Conservation (phyloP, 371 early-diverging fungal species). For the Mucor saturninus region DNA sequence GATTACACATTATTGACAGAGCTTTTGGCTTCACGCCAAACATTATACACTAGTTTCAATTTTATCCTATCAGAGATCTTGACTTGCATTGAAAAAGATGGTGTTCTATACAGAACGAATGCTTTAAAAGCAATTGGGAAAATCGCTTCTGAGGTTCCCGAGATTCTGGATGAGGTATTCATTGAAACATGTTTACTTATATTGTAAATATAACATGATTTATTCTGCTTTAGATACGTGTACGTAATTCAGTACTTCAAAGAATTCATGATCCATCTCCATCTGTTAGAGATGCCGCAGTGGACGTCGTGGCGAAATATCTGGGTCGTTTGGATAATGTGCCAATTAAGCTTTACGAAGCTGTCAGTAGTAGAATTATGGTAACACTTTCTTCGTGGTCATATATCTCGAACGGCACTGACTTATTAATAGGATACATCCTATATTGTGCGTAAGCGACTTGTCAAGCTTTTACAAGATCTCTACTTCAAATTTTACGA, state of each 20-base stretch:
- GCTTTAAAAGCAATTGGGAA: conserved; percentile 78
- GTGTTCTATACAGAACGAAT: conserved; percentile 73
- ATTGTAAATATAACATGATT: too few relatives aligned
- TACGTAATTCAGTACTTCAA: conserved; percentile 72
- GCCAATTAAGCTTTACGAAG: conserved; percentile 71
- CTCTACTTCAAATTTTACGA: conserved; percentile 64
- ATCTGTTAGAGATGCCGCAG: conserved; percentile 89
- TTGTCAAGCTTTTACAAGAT: conserved; percentile 76
- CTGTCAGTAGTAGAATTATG: conserved; percentile 74
- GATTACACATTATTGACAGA: conserved; percentile 46
- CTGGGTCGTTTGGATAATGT: conserved; percentile 65
- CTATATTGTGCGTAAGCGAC: conserved; percentile 83
- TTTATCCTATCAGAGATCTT: conserved; percentile 69
- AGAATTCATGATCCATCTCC: conserved; percentile 85
- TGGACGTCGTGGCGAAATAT: conserved; percentile 86
- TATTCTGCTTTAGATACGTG: conserved; percentile 44
- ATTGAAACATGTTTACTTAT: background rate
- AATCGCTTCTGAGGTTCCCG: conserved; percentile 68
- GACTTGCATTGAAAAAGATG: conserved; percentile 64
- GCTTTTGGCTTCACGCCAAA: conserved; percentile 56
- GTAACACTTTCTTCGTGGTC: conserved; percentile 39
- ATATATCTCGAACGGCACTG: background rate
- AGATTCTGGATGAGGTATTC: conserved; percentile 60
- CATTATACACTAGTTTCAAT: conserved; percentile 73
- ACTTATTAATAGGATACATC: conserved; percentile 77